Evolutionary conservation across 768 basidiomycete species (phyloP).

Genomic region (Gelatoporia subvermispora): DNA sequence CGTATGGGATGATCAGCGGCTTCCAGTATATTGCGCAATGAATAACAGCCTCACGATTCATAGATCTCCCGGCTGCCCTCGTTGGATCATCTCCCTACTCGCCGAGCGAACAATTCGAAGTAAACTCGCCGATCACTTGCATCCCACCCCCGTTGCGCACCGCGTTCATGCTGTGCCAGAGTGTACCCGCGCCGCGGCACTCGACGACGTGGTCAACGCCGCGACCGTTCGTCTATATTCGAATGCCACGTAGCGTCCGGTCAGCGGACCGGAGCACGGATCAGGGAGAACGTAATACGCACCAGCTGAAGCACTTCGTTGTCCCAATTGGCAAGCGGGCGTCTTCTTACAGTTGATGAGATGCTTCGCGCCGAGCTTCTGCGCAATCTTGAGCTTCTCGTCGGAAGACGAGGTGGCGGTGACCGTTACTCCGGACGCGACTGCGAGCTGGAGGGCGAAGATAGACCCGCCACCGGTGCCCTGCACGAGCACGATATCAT

Average conservation of each 20-base stretch:
- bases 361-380: conserved; percentile 47
- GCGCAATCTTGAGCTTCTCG: conserved; percentile 49
- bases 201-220: conserved; percentile 36
- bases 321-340: conserved; percentile 59
- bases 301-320: conserved; percentile 43
- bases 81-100: too few relatives aligned
- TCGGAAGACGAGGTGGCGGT: conserved; percentile 67
- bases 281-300: conserved; percentile 13
- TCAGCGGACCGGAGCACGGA: not conserved
- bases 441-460: conserved; percentile 55
- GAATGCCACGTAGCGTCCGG: not conserved
- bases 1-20: too few relatives aligned
- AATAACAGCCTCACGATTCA: too few relatives aligned
- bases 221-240: conserved; percentile 21
- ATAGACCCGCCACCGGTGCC: conserved; percentile 55
- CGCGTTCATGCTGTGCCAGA: conserved; percentile 37
- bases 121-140: conserved; percentile 46
- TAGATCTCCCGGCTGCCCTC: too few relatives aligned
- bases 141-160: conserved; percentile 39
- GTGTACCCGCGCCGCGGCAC: conserved; percentile 51
- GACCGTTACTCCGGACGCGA: conserved; percentile 56
- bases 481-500: conserved; percentile 50
- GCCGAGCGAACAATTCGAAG: too few relatives aligned
- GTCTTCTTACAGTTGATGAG: conserved; percentile 60
- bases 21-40: too few relatives aligned